Evolutionary conservation across 1,284 basidiomycete genomes (phyloP).

Genomic region (Tilletia walkeri): DNA sequence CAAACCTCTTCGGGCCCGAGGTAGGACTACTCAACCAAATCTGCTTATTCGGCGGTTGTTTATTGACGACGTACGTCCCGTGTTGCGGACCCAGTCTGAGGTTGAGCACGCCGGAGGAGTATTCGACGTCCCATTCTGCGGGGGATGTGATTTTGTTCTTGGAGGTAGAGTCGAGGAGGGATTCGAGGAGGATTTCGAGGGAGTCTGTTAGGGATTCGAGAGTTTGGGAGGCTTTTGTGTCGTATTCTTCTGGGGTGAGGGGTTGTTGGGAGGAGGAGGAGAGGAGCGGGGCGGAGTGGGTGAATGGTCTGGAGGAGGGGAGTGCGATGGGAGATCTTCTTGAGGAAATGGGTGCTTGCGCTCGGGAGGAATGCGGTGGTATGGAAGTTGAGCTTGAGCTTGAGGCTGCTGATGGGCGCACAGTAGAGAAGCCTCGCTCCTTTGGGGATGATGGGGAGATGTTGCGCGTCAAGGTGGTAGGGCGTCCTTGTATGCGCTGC

Average conservation of each 20-base stretch:
- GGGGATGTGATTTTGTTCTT: not conserved
- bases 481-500: no score
- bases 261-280: not conserved
- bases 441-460: no score
- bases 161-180: not conserved
- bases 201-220: constrained; percentile 14
- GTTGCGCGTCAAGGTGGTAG: no score
- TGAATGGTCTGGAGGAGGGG: not conserved
- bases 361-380: not conserved
- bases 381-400: not conserved
- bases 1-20: constrained; percentile 53
- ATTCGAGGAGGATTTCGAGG: constrained; percentile 8
- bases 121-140: constrained; percentile 81
- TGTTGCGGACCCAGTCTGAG: constrained; percentile 70
- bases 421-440: no score
- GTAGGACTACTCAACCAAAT: constrained; percentile 92
- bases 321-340: no score
- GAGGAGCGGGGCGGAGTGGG: not conserved
- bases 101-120: constrained; percentile 89
- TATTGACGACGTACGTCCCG: constrained; percentile 99
- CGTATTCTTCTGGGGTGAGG: constrained; percentile 13
- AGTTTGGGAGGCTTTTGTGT: constrained; percentile 3
- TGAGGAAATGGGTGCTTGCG: not conserved
- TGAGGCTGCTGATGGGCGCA: no score
- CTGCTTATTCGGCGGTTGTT: constrained; percentile 98